Conservation (phyloP, 164 flowering plant species). For the Umbilicus rupestris region DNA sequence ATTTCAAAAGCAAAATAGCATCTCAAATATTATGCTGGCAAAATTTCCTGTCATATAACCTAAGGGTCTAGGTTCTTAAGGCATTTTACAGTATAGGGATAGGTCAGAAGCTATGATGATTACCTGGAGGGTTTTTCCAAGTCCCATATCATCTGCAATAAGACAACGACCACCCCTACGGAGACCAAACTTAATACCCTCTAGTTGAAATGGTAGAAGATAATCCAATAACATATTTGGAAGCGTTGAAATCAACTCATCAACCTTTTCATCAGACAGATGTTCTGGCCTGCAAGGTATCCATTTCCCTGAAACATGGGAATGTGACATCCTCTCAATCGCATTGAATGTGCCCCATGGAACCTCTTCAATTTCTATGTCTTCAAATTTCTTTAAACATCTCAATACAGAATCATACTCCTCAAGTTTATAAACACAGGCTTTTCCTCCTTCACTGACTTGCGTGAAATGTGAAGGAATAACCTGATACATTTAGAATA, state of each 20-base stretch:
- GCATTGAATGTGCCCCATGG: conserved; percentile 67
- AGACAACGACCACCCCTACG: conserved; percentile 90
- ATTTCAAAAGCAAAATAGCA: background rate
- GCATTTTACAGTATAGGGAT: background rate
- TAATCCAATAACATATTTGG: conserved; percentile 44
- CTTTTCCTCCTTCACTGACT: conserved; percentile 46
- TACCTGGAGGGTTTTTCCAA: conserved; percentile 98
- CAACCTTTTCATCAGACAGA: conserved; percentile 62
- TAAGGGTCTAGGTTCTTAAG: background rate
- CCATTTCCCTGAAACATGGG: conserved; percentile 48
- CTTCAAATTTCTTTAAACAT: conserved; percentile 43
- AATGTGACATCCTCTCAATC: conserved; percentile 55
- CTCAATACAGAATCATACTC: conserved; percentile 56
- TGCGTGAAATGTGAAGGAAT: conserved; percentile 57
- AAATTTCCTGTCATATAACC: background rate
- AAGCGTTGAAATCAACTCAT: conserved; percentile 40
- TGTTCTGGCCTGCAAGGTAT: conserved; percentile 81
- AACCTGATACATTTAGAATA: conserved; percentile 29
- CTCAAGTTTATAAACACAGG: conserved; percentile 55
- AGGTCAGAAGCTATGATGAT: background rate
- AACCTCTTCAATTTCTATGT: conserved; percentile 54
- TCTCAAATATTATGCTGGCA: background rate
- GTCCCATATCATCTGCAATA: conserved; percentile 99
- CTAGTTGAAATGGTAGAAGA: conserved; percentile 81
- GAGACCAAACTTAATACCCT: conserved; percentile 75